These are phyloP conservation scores for Metschnikowia matae DNA, from an alignment of 805 yeast genomes.

Conservation along the genomic window DNA sequence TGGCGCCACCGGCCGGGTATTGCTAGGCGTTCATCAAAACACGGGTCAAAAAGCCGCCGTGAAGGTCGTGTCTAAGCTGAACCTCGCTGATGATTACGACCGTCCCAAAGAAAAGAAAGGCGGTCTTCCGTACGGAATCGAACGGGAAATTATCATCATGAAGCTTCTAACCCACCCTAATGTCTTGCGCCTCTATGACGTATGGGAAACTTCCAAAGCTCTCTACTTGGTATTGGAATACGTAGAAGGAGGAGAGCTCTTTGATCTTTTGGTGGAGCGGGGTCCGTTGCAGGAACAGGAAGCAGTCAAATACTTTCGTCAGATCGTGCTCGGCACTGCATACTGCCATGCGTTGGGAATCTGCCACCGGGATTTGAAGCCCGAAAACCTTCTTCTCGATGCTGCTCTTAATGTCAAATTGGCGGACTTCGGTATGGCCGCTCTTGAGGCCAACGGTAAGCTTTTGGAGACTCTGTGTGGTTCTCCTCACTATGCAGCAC, in stretches of 20 bases:
- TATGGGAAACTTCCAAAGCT: conserved; percentile 95
- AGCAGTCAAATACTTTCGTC: conserved; percentile 73
- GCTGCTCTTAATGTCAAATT: conserved; percentile 64
- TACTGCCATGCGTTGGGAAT: conserved; percentile 80
- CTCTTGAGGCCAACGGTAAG: conserved; percentile 66
- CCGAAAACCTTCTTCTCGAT: conserved; percentile 72
- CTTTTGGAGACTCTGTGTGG: conserved; percentile 80
- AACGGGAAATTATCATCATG: conserved; percentile 96
- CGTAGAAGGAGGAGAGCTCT: conserved; percentile 85
- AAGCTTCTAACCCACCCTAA: conserved; percentile 91
- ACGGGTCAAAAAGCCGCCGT: conserved; percentile 81
- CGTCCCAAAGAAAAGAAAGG: conserved; percentile 19
- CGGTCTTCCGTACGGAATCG: conserved; percentile 90
- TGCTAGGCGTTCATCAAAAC: conserved; percentile 63
- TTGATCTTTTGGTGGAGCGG: conserved; percentile 65
- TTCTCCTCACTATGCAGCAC: conserved; percentile 86
- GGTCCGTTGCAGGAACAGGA: conserved; percentile 71
- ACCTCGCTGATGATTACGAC: conserved; percentile 37
- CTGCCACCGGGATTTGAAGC: conserved; percentile 78
- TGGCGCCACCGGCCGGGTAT: conserved; percentile 80
- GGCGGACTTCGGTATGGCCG: conserved; percentile 91
- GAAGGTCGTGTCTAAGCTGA: conserved; percentile 71
- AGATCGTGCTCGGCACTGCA: conserved; percentile 72
- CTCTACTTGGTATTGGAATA: conserved; percentile 74
- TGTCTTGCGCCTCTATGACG: conserved; percentile 90